Conservation (phyloP, 2,329 filamentous ascomycete species). For the Xylaria sp. region DNA sequence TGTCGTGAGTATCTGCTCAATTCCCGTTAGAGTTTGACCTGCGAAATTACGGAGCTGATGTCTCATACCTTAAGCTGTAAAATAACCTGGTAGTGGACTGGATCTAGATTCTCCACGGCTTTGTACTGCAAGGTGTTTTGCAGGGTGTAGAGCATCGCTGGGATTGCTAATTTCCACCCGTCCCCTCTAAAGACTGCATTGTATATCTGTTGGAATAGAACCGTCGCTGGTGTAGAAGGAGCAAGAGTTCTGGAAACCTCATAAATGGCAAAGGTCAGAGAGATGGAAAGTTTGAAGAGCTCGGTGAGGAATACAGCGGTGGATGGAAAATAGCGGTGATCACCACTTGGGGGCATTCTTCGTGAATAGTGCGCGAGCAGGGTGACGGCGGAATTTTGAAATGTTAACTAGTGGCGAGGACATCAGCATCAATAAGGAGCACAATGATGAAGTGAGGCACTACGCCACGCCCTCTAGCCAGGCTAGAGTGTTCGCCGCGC, state of each 20-base stretch:
- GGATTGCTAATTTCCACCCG: slow-evolving; percentile 93
- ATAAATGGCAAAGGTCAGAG: slow-evolving; percentile 84
- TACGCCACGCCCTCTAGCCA: background rate
- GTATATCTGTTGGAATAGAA: slow-evolving; percentile 80
- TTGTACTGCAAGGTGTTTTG: slow-evolving; percentile 95
- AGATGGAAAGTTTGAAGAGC: slow-evolving; percentile 86
- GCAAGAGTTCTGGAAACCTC: slow-evolving; percentile 81
- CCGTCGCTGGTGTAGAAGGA: slow-evolving; percentile 78
- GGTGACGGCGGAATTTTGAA: slow-evolving; percentile 81
- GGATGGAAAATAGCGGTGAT: slow-evolving; percentile 89
- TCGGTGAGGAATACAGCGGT: slow-evolving; percentile 95
- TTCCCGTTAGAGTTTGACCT: slow-evolving; percentile 14
- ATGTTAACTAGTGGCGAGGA: slow-evolving; percentile 65
- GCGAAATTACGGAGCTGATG: background rate
- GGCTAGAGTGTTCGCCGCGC: background rate
- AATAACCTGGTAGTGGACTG: slow-evolving; percentile 90
- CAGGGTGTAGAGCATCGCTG: slow-evolving; percentile 84
- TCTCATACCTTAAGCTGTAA: slow-evolving; percentile 82
- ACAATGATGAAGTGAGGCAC: background rate
- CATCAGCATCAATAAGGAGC: slow-evolving; percentile 9
- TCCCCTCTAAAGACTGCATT: slow-evolving; percentile 85
- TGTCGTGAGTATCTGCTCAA: slow-evolving; percentile 74
- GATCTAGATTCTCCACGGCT: slow-evolving; percentile 87
- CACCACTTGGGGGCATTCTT: slow-evolving; percentile 83
- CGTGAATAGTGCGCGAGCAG: slow-evolving; percentile 93